Conservation (phyloP, 352 stramenopile genomes). For the Phytophthora tubulina region DNA sequence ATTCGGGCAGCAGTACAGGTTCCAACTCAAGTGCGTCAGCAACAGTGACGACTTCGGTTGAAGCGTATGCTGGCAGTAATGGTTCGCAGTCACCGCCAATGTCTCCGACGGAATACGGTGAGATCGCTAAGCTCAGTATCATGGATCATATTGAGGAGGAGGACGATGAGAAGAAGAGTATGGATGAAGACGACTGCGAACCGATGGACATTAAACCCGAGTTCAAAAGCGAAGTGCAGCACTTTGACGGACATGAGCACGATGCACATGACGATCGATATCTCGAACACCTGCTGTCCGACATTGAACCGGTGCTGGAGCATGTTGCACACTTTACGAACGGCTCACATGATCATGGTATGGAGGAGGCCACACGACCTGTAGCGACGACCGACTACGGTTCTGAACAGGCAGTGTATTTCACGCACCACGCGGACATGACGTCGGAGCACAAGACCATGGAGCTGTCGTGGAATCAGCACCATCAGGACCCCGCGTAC, state of each 20-base stretch:
- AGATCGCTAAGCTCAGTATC: conserved; percentile 39
- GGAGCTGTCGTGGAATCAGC: conserved; percentile 42
- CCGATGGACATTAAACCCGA: conserved; percentile 32
- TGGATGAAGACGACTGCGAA: conserved; percentile 29
- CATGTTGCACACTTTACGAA: conserved; percentile 62
- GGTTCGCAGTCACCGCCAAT: conserved; percentile 36
- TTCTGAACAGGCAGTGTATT: conserved; percentile 32
- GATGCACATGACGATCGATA: conserved; percentile 49
- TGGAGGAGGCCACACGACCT: conserved; percentile 23
- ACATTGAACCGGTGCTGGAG: conserved; percentile 64
- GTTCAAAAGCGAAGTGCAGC: conserved; percentile 24
- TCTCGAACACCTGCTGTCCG: conserved; percentile 55
- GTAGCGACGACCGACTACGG: conserved; percentile 34
- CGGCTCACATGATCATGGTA: conserved; percentile 11
- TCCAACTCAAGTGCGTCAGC: conserved; percentile 41
- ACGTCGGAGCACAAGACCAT: conserved; percentile 37
- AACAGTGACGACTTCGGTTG: conserved; percentile 23
- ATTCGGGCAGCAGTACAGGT: conserved; percentile 32
- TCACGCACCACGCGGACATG: conserved; percentile 26
- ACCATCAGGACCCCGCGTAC: conserved; percentile 18
- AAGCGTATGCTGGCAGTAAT: conserved; percentile 13
- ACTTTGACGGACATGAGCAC: conserved; percentile 25
- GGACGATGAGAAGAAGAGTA: conserved; percentile 31
- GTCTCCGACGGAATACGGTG: conserved; percentile 38
- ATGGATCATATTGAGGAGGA: conserved; percentile 43